Evolutionary conservation across 2,329 filamentous ascomycete species (phyloP).

Genomic region (Fusarium ambrosium): DNA sequence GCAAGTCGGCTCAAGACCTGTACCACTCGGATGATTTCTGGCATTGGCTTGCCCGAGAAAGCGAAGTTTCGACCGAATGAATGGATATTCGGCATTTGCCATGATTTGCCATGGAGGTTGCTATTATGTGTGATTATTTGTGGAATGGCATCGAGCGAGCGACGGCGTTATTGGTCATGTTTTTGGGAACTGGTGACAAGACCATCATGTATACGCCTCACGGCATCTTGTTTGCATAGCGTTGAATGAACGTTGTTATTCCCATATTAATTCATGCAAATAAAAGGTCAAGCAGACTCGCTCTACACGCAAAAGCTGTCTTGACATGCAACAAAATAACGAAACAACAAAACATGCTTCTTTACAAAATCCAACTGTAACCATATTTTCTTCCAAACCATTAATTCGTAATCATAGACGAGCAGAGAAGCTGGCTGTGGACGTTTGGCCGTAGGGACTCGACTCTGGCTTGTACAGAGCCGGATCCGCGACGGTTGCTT

Average conservation of each 20-base stretch:
- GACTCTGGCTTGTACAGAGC: constrained; percentile 50
- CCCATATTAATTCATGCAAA: background rate
- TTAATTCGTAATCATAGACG: constrained; percentile 29
- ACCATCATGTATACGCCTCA: background rate
- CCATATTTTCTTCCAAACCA: constrained; percentile 7
- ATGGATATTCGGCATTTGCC: background rate
- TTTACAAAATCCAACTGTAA: background rate
- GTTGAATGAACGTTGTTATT: background rate
- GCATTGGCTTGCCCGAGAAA: background rate
- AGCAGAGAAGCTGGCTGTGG: constrained; percentile 21
- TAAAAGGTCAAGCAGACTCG: background rate
- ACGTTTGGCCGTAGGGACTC: constrained; percentile 28
- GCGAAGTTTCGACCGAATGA: background rate
- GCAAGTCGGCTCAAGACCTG: background rate
- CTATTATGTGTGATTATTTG: background rate
- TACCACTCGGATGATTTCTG: background rate
- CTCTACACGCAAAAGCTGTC: background rate
- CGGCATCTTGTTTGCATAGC: background rate
- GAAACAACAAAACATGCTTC: background rate
- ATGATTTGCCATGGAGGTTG: background rate
- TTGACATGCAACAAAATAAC: background rate
- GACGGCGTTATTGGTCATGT: background rate
- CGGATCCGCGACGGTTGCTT: constrained; percentile 66
- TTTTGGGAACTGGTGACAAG: background rate
- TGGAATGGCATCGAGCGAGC: background rate